phyloP scores from a whole-genome alignment of 495 filamentous ascomycete species.

The Darksidea phi region DNA sequence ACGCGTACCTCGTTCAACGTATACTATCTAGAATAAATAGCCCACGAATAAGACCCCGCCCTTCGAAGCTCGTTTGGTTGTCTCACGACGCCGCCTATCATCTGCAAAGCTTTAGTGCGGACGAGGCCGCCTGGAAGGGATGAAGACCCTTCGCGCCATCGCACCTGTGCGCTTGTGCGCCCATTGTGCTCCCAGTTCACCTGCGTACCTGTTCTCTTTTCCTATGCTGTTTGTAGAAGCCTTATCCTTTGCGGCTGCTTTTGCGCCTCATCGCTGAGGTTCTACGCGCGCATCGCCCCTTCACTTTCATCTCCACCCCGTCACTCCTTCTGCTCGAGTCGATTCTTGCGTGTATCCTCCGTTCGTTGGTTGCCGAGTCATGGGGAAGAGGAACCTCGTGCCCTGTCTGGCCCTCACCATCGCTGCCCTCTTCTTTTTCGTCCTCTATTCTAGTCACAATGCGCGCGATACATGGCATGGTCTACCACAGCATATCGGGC shows the following conservation, averaged over 20 bases:
- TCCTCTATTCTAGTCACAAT: conserved; percentile 24
- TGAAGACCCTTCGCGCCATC: background rate
- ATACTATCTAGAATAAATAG: no score
- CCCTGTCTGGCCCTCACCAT: conserved; percentile 26
- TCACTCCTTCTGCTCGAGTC: no score
- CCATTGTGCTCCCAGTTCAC: background rate
- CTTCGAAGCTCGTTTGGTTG: background rate
- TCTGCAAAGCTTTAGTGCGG: background rate
- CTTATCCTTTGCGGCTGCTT: background rate
- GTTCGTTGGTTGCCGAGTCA: background rate
- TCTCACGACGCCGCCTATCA: background rate
- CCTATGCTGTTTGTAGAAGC: background rate
- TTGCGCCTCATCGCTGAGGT: background rate
- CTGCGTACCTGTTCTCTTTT: background rate
- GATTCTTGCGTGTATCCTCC: background rate
- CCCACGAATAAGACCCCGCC: no score
- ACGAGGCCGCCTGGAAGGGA: background rate
- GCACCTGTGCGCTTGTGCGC: background rate
- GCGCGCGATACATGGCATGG: conserved; percentile 30
- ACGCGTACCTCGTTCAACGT: no score
- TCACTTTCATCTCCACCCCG: no score
- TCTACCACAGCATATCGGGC: conserved; percentile 32
- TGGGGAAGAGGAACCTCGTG: conserved; percentile 23
- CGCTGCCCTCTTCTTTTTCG: conserved; percentile 28
- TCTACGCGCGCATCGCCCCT: background rate